Evolutionary conservation across 805 yeast genomes (phyloP).

Genomic region (Ogataea philodendri): DNA sequence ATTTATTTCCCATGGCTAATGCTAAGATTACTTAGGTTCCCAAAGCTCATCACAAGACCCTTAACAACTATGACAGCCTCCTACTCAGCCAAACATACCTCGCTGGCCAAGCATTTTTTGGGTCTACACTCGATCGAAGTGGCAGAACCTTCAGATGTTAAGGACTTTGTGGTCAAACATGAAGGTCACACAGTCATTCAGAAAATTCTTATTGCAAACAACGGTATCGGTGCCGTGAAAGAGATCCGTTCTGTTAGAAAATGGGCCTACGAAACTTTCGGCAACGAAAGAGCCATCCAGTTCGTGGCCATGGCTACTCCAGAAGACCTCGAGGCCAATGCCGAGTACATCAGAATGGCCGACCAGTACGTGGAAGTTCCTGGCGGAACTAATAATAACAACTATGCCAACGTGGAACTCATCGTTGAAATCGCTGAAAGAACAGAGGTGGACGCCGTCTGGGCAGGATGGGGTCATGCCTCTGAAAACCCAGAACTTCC

Average conservation of each 20-base stretch:
- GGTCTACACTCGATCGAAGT: slow-evolving; percentile 76
- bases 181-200: slow-evolving; percentile 95
- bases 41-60: slow-evolving; percentile 7
- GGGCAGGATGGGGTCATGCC: slow-evolving; percentile 99
- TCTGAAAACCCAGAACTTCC: slow-evolving; percentile 97
- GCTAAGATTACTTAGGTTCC: slow-evolving; percentile 12
- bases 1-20: slow-evolving; percentile 12
- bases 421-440: slow-evolving; percentile 98
- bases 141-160: slow-evolving; percentile 76
- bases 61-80: slow-evolving; percentile 20
- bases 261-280: slow-evolving; percentile 99
- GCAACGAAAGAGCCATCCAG: slow-evolving; percentile 88
- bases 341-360: slow-evolving; percentile 98
- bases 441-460: slow-evolving; percentile 94
- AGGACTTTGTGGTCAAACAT: slow-evolving; percentile 78
- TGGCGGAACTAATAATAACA: slow-evolving; percentile 98
- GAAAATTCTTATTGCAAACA: slow-evolving; percentile 89
- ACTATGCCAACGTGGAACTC: slow-evolving; percentile 95
- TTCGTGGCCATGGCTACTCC: slow-evolving; percentile 99
- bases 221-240: slow-evolving; percentile 99
- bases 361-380: slow-evolving; percentile 98
- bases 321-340: slow-evolving; percentile 95
- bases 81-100: slow-evolving; percentile 25
- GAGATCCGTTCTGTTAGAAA: slow-evolving; percentile 96
- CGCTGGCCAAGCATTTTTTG: slow-evolving; percentile 68